Conservation (phyloP, 169 alveolate genomes). For the Theileria sp. region DNA sequence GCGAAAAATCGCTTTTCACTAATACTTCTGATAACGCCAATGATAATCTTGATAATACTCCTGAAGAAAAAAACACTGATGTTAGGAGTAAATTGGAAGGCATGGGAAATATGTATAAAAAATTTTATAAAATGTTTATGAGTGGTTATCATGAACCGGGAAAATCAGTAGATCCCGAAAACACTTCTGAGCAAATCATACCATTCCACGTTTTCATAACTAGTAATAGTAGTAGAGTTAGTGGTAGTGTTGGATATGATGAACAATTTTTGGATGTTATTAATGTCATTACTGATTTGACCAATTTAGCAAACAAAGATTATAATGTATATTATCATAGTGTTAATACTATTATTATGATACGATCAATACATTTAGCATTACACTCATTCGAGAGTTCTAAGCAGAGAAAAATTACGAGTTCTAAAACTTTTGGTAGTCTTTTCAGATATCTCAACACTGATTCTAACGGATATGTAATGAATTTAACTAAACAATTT, state of each 20-base stretch:
- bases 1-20: background rate
- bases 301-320: slow-evolving; percentile 27
- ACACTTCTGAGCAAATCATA: slow-evolving; percentile 9
- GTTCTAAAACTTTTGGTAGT: slow-evolving; percentile 65
- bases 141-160: slow-evolving; percentile 62
- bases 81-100: background rate
- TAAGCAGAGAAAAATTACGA: slow-evolving; percentile 4
- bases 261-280: slow-evolving; percentile 31
- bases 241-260: slow-evolving; percentile 38
- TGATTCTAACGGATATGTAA: slow-evolving; percentile 26
- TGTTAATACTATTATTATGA: slow-evolving; percentile 53
- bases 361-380: slow-evolving; percentile 46
- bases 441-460: slow-evolving; percentile 58
- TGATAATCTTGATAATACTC: background rate
- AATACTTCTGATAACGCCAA: background rate
- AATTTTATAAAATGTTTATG: slow-evolving; percentile 29
- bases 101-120: slow-evolving; percentile 7
- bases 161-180: slow-evolving; percentile 27
- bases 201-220: slow-evolving; percentile 49
- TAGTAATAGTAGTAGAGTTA: background rate
- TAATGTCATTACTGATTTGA: slow-evolving; percentile 33
- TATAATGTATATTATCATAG: slow-evolving; percentile 42
- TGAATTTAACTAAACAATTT: slow-evolving; percentile 38
- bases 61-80: background rate
- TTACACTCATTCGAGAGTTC: slow-evolving; percentile 51